phyloP scores from a whole-genome alignment of 2,329 filamentous ascomycete genomes.

The Aschersonia sp. region DNA sequence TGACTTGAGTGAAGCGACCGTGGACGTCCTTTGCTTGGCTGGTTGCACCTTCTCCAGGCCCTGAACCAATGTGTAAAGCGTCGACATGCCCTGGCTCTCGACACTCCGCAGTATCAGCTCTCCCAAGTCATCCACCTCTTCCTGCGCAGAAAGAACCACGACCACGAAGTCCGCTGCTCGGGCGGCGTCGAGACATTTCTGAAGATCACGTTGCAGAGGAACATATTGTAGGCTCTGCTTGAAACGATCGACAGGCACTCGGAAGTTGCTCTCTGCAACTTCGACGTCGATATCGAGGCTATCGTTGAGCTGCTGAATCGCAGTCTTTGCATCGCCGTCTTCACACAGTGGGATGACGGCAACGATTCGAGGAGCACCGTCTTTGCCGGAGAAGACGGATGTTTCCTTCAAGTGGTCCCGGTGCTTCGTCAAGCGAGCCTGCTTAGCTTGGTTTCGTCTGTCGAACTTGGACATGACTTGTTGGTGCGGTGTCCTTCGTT shows the following conservation, averaged over 20 bases:
- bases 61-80: constrained; percentile 74
- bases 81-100: constrained; percentile 89
- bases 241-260: constrained; percentile 72
- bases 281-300: constrained; percentile 68
- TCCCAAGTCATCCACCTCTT: constrained; percentile 73
- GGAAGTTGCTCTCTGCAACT: constrained; percentile 42
- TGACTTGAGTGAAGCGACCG: constrained; percentile 73
- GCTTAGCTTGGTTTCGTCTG: constrained; percentile 86
- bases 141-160: constrained; percentile 66
- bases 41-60: constrained; percentile 66
- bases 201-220: constrained; percentile 56
- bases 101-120: constrained; percentile 76
- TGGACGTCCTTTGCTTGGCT: constrained; percentile 61
- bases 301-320: constrained; percentile 56
- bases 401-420: constrained; percentile 67
- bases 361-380: constrained; percentile 78
- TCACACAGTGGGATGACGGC: constrained; percentile 74
- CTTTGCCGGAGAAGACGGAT: constrained; percentile 70
- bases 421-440: constrained; percentile 72
- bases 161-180: constrained; percentile 84
- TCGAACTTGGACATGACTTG: constrained; percentile 97
- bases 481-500: constrained; percentile 81
- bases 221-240: constrained; percentile 90
- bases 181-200: constrained; percentile 71
- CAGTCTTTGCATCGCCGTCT: constrained; percentile 52